phyloP scores from a whole-genome alignment of 257 asterid species.

The Solanum medicagineum region DNA sequence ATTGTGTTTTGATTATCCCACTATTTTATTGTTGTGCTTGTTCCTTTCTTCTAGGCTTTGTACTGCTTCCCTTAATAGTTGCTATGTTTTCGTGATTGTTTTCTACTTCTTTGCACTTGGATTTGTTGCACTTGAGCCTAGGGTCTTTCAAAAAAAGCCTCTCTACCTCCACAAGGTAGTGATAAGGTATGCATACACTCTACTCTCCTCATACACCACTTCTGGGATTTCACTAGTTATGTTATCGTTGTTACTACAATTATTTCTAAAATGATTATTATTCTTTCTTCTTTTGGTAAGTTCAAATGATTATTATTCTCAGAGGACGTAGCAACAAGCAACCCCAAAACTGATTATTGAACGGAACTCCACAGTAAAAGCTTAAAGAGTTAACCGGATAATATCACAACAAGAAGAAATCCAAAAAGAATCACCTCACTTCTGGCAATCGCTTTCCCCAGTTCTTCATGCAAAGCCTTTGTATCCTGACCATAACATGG shows the following conservation, averaged over 20 bases:
- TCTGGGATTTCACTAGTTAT: neutral
- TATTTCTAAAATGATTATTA: neutral
- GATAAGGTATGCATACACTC: neutral
- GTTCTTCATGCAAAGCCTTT: conserved; percentile 47
- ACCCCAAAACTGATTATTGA: neutral
- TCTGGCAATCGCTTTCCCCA: conserved; percentile 63
- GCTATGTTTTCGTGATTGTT: neutral
- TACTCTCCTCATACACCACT: neutral
- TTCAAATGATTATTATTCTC: neutral
- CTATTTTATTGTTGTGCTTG: neutral
- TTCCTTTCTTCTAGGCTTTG: neutral
- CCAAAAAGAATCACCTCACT: conserved; percentile 42
- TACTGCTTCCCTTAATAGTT: neutral
- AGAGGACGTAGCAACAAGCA: neutral
- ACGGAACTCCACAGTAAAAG: neutral
- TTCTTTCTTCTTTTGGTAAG: neutral
- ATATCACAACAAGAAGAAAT: neutral
- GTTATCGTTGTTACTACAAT: neutral
- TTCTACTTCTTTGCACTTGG: neutral
- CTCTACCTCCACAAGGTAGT: neutral
- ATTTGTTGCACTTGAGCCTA: neutral
- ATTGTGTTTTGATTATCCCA: neutral
- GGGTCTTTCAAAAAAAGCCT: neutral
- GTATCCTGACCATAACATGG: conserved; percentile 60
- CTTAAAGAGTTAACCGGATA: neutral